phyloP scores from a whole-genome alignment of 192 early-diverging fungal species.

The Rhizoclosmatium sp. region DNA sequence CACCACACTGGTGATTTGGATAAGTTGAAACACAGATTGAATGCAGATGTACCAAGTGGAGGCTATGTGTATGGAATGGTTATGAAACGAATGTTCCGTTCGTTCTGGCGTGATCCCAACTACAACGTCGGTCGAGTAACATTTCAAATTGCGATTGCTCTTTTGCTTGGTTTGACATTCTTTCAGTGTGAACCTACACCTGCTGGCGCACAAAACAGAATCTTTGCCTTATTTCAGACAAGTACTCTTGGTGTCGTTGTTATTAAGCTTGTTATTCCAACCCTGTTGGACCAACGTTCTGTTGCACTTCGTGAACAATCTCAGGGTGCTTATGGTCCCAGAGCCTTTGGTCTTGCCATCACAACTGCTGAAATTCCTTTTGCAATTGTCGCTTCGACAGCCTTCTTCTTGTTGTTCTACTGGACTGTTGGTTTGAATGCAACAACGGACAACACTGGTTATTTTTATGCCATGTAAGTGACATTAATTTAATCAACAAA shows the following conservation, averaged over 20 bases:
- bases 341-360: slow-evolving; percentile 69
- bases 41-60: slow-evolving; percentile 52
- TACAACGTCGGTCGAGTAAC: slow-evolving; percentile 79
- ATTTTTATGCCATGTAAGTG: slow-evolving; percentile 71
- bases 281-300: slow-evolving; percentile 71
- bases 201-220: slow-evolving; percentile 68
- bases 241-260: slow-evolving; percentile 71
- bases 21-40: slow-evolving; percentile 42
- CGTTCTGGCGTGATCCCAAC: slow-evolving; percentile 76
- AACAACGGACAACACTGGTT: slow-evolving; percentile 57
- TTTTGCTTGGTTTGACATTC: slow-evolving; percentile 80
- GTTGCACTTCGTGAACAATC: slow-evolving; percentile 74
- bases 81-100: slow-evolving; percentile 65
- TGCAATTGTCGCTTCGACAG: slow-evolving; percentile 63
- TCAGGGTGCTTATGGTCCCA: slow-evolving; percentile 73
- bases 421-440: slow-evolving; percentile 73
- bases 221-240: slow-evolving; percentile 77
- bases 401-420: slow-evolving; percentile 79
- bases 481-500: not conserved
- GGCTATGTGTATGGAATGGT: slow-evolving; percentile 66
- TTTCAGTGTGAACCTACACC: slow-evolving; percentile 64
- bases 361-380: slow-evolving; percentile 77
- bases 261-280: slow-evolving; percentile 74
- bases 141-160: slow-evolving; percentile 52
- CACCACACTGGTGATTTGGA: slow-evolving; percentile 14